phyloP scores from a whole-genome alignment of 768 basidiomycete genomes.

The Leucocoprinus sp. region DNA sequence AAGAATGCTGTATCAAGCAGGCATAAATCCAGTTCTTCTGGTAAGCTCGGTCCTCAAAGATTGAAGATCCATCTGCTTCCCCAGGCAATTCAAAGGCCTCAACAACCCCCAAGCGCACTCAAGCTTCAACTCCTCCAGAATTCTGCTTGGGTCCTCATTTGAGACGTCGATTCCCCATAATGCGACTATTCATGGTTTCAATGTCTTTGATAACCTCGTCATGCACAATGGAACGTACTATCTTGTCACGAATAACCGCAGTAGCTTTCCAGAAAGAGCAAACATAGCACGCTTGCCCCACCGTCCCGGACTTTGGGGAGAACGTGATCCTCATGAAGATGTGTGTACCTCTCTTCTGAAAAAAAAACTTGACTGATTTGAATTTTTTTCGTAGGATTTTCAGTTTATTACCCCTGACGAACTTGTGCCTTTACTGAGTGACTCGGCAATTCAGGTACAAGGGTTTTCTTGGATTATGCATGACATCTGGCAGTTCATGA shows the following conservation, averaged over 20 bases:
- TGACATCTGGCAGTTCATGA: constrained; percentile 22
- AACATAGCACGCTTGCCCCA: constrained; percentile 28
- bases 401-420: constrained; percentile 19
- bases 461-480: constrained; percentile 22
- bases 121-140: background rate
- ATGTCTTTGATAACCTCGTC: constrained; percentile 65
- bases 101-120: background rate
- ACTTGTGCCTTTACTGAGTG: constrained; percentile 17
- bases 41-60: no score
- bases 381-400: constrained; percentile 21
- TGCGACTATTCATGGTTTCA: constrained; percentile 45
- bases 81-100: background rate
- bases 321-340: constrained; percentile 23
- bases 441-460: constrained; percentile 16
- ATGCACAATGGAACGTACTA: constrained; percentile 67
- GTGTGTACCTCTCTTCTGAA: constrained; percentile 16
- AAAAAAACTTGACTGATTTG: background rate
- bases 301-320: constrained; percentile 11
- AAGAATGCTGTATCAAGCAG: no score
- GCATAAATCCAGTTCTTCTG: background rate
- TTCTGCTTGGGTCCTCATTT: background rate
- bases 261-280: constrained; percentile 35
- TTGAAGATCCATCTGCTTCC: no score
- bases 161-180: constrained; percentile 3
- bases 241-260: constrained; percentile 38